These are phyloP conservation scores for Botrytis paeoniae DNA, from an alignment of 2,329 filamentous ascomycete species.

Conservation along the genomic window DNA sequence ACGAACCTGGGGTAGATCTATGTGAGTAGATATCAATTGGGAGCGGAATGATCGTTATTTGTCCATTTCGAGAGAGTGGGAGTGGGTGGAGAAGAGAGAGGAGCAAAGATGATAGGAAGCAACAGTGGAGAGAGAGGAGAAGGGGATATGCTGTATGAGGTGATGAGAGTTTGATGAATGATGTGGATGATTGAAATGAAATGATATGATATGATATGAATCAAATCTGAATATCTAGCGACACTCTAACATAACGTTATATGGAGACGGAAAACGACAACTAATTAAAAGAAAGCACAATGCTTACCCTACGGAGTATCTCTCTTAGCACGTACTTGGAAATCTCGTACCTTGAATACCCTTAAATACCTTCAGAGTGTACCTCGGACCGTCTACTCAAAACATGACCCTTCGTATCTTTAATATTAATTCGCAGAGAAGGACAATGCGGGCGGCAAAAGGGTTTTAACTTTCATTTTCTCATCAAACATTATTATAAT, in stretches of 20 bases:
- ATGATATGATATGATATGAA: neutral
- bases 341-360: neutral
- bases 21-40: neutral
- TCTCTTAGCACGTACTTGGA: neutral
- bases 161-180: neutral
- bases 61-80: neutral
- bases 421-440: neutral
- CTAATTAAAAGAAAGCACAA: neutral
- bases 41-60: neutral
- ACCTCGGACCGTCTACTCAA: neutral
- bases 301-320: neutral
- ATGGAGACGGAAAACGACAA: neutral
- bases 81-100: neutral
- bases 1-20: constrained; percentile 14
- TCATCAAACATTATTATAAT: neutral
- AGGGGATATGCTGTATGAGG: neutral
- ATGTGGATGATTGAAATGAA: neutral
- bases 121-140: neutral
- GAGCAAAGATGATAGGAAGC: neutral
- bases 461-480: neutral
- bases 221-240: neutral
- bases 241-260: constrained; percentile 3
- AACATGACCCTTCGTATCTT: neutral
- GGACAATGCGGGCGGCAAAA: neutral
- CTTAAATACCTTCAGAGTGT: neutral